Base-by-base conservation (phyloP, 1,139 yeast species). In the Candida tropicalis region DNA sequence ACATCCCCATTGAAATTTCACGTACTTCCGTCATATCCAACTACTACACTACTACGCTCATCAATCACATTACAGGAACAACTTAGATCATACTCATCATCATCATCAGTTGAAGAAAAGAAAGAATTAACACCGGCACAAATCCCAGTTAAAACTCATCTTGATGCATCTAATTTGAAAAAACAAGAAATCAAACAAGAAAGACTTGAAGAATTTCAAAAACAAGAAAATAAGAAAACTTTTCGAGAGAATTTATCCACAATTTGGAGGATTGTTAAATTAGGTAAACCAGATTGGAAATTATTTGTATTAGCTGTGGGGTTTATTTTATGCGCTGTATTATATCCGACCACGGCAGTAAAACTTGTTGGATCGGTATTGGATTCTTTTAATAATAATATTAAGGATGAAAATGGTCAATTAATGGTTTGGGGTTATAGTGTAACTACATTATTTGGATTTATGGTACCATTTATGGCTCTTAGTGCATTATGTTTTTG, bases 401-500 rank as follows among this genome's bases (percentile, higher is more conserved):
- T 54, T 12, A 62, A 60, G 36, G 77, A 73, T 52, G 71, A 51
- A 4, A 70, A 71, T 31, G 78, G 78, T 0, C 62, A 65, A 41
- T 55, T 73, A 32, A 41, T 73, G 38, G 71, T 73, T 28, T 73
- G 78, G 78, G 79, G 78, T 2, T 71, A 69, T 50, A 70, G 69
- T 44, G 70, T 70, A 42, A 59, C 70, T 16, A 72, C 73, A 1
- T 65, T 73, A 2, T 73, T 73, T 47, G 60, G 60, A 7, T 56
- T 69, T 24, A 73, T 73, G 79, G 68, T 73, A 4, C 79, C 79
- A 7, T 73, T 73, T 44, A 70, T 73, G 76, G 60, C 61, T 32
- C 60, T 65, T 2, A 66, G 73, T 59, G 77, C 79, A 9, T 60
- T 64, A 15, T 73, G 79, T 49, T 73, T 72, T 52, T 73, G 79